These are phyloP conservation scores for Strigomonas galati DNA, from an alignment of 208 protist genomes.

Conservation along the genomic window DNA sequence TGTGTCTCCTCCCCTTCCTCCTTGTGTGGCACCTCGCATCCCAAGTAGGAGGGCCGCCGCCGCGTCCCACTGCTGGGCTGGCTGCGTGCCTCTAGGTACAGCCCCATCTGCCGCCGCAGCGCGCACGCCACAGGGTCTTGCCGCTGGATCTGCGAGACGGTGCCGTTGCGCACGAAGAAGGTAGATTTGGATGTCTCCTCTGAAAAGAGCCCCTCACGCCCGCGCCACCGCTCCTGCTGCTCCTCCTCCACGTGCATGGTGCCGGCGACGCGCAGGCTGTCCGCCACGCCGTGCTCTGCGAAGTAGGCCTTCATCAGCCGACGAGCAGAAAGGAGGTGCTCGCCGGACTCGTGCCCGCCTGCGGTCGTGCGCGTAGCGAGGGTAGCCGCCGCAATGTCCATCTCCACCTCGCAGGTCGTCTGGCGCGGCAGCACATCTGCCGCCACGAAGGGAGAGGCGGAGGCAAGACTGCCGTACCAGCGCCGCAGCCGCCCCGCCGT, in stretches of 20 bases:
- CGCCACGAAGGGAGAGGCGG: conserved; percentile 15
- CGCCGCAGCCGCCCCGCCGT: conserved; percentile 19
- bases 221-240: conserved; percentile 14
- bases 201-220: not conserved
- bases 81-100: conserved; percentile 21
- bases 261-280: conserved; percentile 36
- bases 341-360: conserved; percentile 18
- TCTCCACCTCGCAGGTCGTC: conserved; percentile 50
- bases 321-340: conserved; percentile 50
- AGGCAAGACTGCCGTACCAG: not conserved
- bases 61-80: not conserved
- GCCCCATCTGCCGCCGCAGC: conserved; percentile 37
- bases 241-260: conserved; percentile 33
- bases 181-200: not conserved
- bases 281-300: conserved; percentile 44
- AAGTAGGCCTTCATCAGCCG: conserved; percentile 53
- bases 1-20: not conserved
- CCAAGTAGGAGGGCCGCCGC: not conserved
- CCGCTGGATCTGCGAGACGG: conserved; percentile 40
- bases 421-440: conserved; percentile 31
- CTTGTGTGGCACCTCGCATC: too few species aligned
- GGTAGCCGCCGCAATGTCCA: conserved; percentile 35
- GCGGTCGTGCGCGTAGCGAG: conserved; percentile 7
- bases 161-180: conserved; percentile 28
- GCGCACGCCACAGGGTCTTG: conserved; percentile 34